Conservation (phyloP, 2,329 filamentous ascomycete genomes). For the Monosporascus ibericus region DNA sequence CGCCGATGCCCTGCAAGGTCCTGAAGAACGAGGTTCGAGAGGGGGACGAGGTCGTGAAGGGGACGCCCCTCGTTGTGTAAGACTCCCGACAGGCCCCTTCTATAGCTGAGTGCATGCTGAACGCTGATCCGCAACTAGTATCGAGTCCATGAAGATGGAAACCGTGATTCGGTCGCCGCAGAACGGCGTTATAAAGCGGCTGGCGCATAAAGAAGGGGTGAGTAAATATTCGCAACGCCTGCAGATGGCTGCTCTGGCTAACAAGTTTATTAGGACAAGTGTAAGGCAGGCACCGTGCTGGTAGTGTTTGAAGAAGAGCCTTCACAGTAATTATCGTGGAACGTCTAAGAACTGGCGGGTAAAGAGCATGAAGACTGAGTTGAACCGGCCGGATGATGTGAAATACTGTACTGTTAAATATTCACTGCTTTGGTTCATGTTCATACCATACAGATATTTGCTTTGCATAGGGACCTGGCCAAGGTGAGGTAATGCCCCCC, state of each 20-base stretch:
- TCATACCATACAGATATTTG: no score
- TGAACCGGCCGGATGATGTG: no score
- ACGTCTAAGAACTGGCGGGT: no score
- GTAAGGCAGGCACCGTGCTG: slow-evolving; percentile 68
- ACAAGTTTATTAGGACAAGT: slow-evolving; percentile 55
- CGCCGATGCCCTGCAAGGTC: slow-evolving; percentile 97
- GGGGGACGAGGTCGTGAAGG: slow-evolving; percentile 77
- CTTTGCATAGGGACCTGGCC: no score
- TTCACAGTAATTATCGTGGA: not conserved
- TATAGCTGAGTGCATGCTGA: slow-evolving; percentile 5
- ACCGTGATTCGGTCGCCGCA: slow-evolving; percentile 75
- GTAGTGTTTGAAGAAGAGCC: slow-evolving; percentile 62
- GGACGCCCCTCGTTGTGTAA: slow-evolving; percentile 78
- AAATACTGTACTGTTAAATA: no score
- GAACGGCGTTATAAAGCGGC: slow-evolving; percentile 62
- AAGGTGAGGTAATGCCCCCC: no score
- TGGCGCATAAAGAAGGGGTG: slow-evolving; percentile 71
- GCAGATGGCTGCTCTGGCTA: slow-evolving; percentile 8
- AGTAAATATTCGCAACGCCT: slow-evolving; percentile 26
- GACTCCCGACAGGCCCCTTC: slow-evolving; percentile 21
- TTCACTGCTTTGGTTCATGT: no score
- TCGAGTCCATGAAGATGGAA: slow-evolving; percentile 89
- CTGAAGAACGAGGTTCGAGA: slow-evolving; percentile 81
- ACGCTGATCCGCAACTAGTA: slow-evolving; percentile 35
- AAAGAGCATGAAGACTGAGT: no score